phyloP scores from a whole-genome alignment of 2,329 filamentous ascomycete species.

The Aspergillus cejpii region DNA sequence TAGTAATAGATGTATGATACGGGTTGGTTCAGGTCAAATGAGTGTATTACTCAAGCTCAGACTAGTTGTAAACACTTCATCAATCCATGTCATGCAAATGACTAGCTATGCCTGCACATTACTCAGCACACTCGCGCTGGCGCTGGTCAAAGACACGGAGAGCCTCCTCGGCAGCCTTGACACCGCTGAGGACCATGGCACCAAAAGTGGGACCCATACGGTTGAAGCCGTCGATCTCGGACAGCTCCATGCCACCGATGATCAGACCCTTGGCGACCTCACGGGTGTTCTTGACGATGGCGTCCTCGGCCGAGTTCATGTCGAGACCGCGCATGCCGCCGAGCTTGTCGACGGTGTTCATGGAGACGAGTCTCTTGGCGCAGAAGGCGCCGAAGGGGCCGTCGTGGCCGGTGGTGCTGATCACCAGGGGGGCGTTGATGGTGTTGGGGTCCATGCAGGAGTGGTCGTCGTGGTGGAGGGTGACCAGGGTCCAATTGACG shows the following conservation, averaged over 20 bases:
- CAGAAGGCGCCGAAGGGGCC: conserved; percentile 86
- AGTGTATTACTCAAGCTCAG: not conserved
- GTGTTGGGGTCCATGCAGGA: conserved; percentile 97
- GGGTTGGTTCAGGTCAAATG: not conserved
- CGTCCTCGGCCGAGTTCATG: conserved; percentile 86
- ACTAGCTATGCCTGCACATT: too few species aligned
- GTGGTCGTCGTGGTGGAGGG: conserved; percentile 81
- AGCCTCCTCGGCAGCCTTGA: conserved; percentile 87
- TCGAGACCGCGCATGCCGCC: conserved; percentile 90
- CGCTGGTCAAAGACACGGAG: conserved; percentile 69
- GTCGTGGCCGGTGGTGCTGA: conserved; percentile 87
- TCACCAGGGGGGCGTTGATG: conserved; percentile 82
- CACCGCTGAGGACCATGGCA: conserved; percentile 78
- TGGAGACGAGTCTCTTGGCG: conserved; percentile 83
- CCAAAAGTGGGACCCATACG: conserved; percentile 87
- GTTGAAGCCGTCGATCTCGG: conserved; percentile 84
- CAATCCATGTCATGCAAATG: not conserved
- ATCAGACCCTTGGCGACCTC: conserved; percentile 84
- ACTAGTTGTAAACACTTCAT: not conserved
- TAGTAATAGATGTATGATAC: too few species aligned
- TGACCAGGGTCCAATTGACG: conserved; percentile 91
- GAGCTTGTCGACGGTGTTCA: conserved; percentile 74
- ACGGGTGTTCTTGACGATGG: conserved; percentile 84
- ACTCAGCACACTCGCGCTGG: conserved; percentile 67
- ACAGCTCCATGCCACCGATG: conserved; percentile 91